Conservation (phyloP, 2,329 filamentous ascomycete genomes). For the Mycosphaerella sp. region DNA sequence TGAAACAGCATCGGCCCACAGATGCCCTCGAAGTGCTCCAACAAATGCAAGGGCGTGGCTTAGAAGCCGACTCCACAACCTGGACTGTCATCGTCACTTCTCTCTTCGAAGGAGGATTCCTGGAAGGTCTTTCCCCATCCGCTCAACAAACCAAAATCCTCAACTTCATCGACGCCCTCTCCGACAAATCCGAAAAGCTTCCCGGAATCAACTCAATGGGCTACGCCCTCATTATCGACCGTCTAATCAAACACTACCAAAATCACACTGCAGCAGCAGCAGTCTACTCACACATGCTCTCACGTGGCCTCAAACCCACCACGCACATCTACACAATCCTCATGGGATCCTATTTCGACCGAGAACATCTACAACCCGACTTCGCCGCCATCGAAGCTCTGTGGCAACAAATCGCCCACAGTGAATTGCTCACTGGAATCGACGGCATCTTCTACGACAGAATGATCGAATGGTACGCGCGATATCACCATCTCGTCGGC, state of each 20-base stretch:
- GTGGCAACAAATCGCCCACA: slow-evolving; percentile 43
- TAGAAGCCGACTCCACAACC: slow-evolving; percentile 52
- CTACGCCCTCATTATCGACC: slow-evolving; percentile 65
- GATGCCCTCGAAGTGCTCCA: slow-evolving; percentile 36
- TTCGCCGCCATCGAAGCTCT: slow-evolving; percentile 54
- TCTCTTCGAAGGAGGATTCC: slow-evolving; percentile 45
- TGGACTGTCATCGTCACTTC: slow-evolving; percentile 66
- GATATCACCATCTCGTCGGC: slow-evolving; percentile 41
- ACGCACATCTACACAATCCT: slow-evolving; percentile 70
- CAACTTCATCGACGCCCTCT: slow-evolving; percentile 52
- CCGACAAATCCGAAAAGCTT: slow-evolving; percentile 46
- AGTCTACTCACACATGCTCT: slow-evolving; percentile 58
- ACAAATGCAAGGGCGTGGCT: slow-evolving; percentile 39
- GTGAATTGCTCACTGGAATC: slow-evolving; percentile 14
- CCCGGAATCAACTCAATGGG: slow-evolving; percentile 51
- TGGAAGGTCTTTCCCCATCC: slow-evolving; percentile 38
- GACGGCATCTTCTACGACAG: slow-evolving; percentile 63
- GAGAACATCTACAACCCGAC: slow-evolving; percentile 50
- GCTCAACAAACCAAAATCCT: slow-evolving; percentile 53
- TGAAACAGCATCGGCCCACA: slow-evolving; percentile 24
- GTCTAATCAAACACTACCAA: slow-evolving; percentile 47
- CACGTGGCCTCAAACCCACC: slow-evolving; percentile 48
- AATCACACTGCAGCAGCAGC: slow-evolving; percentile 50
- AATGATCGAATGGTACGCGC: slow-evolving; percentile 60
- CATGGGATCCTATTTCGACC: slow-evolving; percentile 58